Evolutionary conservation across 768 basidiomycete genomes (phyloP), one percentile per base, ranked within the genome.

Genomic region (Hericium rajendrae): DNA sequence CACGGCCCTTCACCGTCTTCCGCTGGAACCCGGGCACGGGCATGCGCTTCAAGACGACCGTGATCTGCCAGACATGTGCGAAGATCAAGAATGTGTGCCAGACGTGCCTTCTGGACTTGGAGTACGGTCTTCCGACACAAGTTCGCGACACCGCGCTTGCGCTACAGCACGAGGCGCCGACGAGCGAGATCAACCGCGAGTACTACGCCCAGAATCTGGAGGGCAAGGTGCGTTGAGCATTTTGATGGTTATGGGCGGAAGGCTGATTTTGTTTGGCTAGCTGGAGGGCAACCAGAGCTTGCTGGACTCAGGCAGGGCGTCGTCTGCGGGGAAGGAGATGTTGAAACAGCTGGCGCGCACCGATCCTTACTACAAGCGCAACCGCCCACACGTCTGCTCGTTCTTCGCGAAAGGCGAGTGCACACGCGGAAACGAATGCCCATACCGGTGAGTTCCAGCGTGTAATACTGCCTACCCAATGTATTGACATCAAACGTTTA

Each of bases 51-150:
- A 98, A 98, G 78, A 89, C 92, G 58, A 99, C 97, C 11, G 93
- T 97, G 59, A 85, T 97, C 59, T 97, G 94, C 72, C 94, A 95
- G 71, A 95, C 94, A 3, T 97, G 95, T 65, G 90, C 94, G 51
- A 97, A 97, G 74, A 84, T 92, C 63, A 91, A 91, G 76, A 94
- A 94, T 67, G 86, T 97, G 55, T 99, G 97, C 76, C 97, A 98
- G 74, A 97, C 94, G 2, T 99, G 97, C 70, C 77, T 99, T 28
- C 77, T 99, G 46, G 97, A 99, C 72, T 81, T 99, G 57, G 94
- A 97, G 69, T 99, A 94, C 64, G 91, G 91, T 26, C 74, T 99
- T 20, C 97, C 97, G 5, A 94, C 94, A 0, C 97, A 99, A 78
- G 94, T 98, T 10, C 80, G 97, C 54, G 97, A 99, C 69, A 97